A percentile compares a stretch with the other conserved stretches of the same genome.
Conservation (phyloP, 345 rosid species). For the Citrus mangshanensis region DNA sequence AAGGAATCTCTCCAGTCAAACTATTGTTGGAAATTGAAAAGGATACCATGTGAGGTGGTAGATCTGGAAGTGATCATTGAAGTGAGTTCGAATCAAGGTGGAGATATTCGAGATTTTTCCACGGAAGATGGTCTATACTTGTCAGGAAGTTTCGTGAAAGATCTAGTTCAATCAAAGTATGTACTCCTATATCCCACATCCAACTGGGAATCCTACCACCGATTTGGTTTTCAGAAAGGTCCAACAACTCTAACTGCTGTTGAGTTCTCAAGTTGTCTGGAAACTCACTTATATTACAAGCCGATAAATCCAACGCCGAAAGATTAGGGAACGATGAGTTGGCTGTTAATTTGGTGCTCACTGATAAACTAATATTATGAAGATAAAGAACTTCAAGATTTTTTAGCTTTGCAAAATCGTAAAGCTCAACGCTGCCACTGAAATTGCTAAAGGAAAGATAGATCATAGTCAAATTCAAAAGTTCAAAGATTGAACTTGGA, state of each 20-base stretch:
- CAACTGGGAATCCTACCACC: no score
- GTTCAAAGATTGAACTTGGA: constrained; percentile 1
- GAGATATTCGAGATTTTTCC: background rate
- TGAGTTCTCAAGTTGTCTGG: background rate
- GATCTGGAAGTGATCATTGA: no score
- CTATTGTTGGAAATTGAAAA: background rate
- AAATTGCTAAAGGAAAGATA: no score
- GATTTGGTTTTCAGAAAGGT: background rate
- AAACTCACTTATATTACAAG: background rate
- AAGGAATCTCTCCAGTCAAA: constrained; percentile 8
- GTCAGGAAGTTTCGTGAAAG: constrained; percentile 1
- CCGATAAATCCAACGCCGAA: accelerated
- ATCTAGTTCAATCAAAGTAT: accelerated
- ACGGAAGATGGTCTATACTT: no score
- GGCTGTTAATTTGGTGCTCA: no score
- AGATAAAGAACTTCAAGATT: background rate
- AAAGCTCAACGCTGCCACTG: background rate
- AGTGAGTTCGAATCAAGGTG: accelerated
- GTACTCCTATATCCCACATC: background rate
- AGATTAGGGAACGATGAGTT: background rate
- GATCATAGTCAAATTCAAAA: accelerated
- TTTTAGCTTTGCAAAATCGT: constrained; percentile 10
- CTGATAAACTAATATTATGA: no score
- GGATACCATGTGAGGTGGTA: no score
- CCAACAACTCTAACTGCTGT: background rate